phyloP scores from a whole-genome alignment of 129 eudicot species.

The Deinandra increscens region DNA sequence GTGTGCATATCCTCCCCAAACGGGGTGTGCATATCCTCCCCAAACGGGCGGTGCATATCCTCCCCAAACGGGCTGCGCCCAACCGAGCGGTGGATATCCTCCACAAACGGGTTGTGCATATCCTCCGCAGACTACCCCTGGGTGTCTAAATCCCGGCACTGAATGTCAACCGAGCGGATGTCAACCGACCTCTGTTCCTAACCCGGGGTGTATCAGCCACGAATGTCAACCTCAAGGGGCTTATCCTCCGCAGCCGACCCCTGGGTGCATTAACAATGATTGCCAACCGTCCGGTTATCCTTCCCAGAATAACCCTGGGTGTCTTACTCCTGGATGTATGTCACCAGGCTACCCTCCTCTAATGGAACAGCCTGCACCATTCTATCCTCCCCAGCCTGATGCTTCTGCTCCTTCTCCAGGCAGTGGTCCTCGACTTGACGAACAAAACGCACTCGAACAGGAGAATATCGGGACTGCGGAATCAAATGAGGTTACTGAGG shows the following conservation, averaged over 20 bases:
- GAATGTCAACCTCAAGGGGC: background rate
- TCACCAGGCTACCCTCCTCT: background rate
- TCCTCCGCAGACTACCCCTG: background rate
- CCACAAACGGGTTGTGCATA: too few species aligned
- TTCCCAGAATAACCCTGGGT: background rate
- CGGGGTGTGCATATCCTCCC: too few species aligned
- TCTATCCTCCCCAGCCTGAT: slow-evolving; percentile 19
- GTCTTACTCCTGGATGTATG: background rate
- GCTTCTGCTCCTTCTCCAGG: slow-evolving; percentile 2
- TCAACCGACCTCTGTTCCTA: too few species aligned
- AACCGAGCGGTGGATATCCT: background rate
- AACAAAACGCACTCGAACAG: slow-evolving; percentile 2
- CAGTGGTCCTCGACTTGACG: background rate
- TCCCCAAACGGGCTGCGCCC: too few species aligned
- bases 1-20: background rate
- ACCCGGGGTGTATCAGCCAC: background rate
- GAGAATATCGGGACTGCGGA: background rate
- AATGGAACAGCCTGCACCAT: slow-evolving; percentile 13
- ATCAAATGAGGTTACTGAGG: slow-evolving; percentile 5
- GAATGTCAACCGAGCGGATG: too few species aligned
- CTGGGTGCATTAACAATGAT: background rate
- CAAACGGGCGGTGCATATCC: background rate
- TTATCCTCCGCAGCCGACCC: background rate
- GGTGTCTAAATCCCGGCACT: background rate
- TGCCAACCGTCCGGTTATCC: background rate